Base-by-base conservation (phyloP, 805 yeast species). In the Cyberlindnera euphorbiae region DNA sequence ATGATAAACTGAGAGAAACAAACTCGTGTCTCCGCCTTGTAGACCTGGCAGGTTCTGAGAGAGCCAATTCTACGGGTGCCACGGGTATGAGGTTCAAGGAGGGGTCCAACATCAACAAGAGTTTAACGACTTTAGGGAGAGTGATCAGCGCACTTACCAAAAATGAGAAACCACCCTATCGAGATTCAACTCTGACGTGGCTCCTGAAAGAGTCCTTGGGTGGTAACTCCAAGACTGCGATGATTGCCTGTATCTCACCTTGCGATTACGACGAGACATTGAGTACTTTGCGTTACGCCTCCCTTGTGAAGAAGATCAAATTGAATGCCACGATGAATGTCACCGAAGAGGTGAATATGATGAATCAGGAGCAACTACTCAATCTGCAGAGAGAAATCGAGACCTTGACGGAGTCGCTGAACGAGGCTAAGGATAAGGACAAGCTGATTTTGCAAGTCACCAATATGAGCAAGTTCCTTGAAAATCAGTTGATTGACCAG, bases 241-340 rank as follows among this genome's bases (percentile, higher is more conserved):
- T 87, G 82, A 72, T 87, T n/a, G 93, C 93, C 15, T 86, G 94
- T 55, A 67, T 87, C 0, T 78, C 94, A 0, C 94, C 95, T 0
- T 67, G 76, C 13, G 90, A 82, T 49, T 80, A 75, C 55, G 89
- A 83, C 15, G 95, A 85, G 50, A 78, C 87, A 0, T 56, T 78
- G 47, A 81, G 84, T 27, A 85, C 95, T 0, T 60, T 85, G 39
- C 65, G 88, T 42, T 85, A 85, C 55, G 94, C 95, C 1, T 80
- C 77, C 15, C 75, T 81, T 39, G 90, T 87, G 3, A 82, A 83
- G 53, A 66, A 67, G 45, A 82, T 85, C 46, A 71, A 71, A 37
- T 79, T 85, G 23, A 59, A 60, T 14, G 95, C 90, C 0, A 69
- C 50, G 16, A 53, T 71, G 35, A 75, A 77, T 49, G 44, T 54